Conservation (phyloP, 2,329 filamentous ascomycete species). For the Sarocladiaceae sp. region DNA sequence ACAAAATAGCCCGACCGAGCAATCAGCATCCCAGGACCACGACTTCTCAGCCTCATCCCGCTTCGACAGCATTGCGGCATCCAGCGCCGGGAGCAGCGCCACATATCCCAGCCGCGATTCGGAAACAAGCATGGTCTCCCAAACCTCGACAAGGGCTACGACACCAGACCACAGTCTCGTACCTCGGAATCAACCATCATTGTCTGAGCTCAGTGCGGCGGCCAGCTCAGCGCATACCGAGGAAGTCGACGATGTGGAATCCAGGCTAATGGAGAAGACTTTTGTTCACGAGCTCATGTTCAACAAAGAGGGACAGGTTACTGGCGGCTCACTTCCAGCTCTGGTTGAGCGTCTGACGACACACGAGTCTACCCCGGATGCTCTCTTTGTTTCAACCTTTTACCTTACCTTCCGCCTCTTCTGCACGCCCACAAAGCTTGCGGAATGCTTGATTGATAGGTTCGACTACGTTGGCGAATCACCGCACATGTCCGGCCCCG, state of each 20-base stretch:
- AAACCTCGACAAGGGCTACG: conserved; percentile 80
- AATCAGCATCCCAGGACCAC: conserved; percentile 37
- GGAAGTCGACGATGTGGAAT: conserved; percentile 75
- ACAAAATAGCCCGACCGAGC: conserved; percentile 44
- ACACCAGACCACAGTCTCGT: conserved; percentile 66
- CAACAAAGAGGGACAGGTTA: conserved; percentile 94
- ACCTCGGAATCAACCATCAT: conserved; percentile 55
- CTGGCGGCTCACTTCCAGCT: conserved; percentile 83
- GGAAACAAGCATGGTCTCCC: conserved; percentile 73
- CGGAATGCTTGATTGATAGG: conserved; percentile 78
- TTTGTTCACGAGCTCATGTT: conserved; percentile 87
- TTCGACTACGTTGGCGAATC: conserved; percentile 89
- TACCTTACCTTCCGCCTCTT: conserved; percentile 96
- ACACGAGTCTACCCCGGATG: conserved; percentile 87
- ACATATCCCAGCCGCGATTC: conserved; percentile 79
- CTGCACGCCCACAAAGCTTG: conserved; percentile 73
- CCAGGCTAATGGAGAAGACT: conserved; percentile 82
- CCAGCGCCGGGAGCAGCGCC: conserved; percentile 72
- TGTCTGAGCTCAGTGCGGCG: conserved; percentile 64
- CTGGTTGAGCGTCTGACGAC: conserved; percentile 92
- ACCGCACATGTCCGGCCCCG: conserved; percentile 68
- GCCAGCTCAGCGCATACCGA: conserved; percentile 66
- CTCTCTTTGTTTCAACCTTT: conserved; percentile 88
- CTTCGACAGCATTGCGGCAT: conserved; percentile 68
- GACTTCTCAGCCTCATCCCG: conserved; percentile 51